phyloP scores from a whole-genome alignment of 306 rosid species.

The Leucaena leucocephala region DNA sequence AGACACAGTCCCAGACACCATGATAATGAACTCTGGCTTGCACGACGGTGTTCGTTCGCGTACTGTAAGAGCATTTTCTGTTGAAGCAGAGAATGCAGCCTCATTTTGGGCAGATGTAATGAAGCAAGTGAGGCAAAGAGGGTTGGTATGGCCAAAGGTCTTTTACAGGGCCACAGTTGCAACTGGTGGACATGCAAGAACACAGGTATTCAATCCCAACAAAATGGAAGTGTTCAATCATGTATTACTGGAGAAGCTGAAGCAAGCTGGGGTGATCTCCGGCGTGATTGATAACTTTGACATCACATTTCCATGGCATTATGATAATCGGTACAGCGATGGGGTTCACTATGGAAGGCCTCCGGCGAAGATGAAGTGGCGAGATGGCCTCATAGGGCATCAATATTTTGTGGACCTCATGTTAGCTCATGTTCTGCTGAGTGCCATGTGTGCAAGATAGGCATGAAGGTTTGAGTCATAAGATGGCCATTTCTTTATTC shows the following conservation, averaged over 20 bases:
- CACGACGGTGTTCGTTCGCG: constrained; percentile 78
- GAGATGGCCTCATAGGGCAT: constrained; percentile 86
- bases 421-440: constrained; percentile 83
- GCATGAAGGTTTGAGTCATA: constrained; percentile 16
- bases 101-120: constrained; percentile 73
- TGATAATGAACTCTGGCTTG: constrained; percentile 86
- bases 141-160: constrained; percentile 63
- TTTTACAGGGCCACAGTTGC: constrained; percentile 80
- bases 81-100: constrained; percentile 73
- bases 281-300: constrained; percentile 89
- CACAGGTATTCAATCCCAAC: constrained; percentile 74
- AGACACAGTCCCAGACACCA: constrained; percentile 68
- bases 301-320: constrained; percentile 93
- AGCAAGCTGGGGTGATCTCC: constrained; percentile 55
- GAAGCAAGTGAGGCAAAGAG: constrained; percentile 62
- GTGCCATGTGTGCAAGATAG: constrained; percentile 59
- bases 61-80: constrained; percentile 64
- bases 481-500: not conserved
- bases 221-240: constrained; percentile 87
- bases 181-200: constrained; percentile 82
- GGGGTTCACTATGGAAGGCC: constrained; percentile 93
- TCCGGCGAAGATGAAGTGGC: constrained; percentile 78
- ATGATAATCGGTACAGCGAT: constrained; percentile 76
- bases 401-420: constrained; percentile 88
- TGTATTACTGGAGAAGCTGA: constrained; percentile 68